A percentile compares a stretch with the other conserved stretches of the same genome.
Conservation (phyloP, 495 filamentous ascomycete genomes). For the Penicillium roqueforti region DNA sequence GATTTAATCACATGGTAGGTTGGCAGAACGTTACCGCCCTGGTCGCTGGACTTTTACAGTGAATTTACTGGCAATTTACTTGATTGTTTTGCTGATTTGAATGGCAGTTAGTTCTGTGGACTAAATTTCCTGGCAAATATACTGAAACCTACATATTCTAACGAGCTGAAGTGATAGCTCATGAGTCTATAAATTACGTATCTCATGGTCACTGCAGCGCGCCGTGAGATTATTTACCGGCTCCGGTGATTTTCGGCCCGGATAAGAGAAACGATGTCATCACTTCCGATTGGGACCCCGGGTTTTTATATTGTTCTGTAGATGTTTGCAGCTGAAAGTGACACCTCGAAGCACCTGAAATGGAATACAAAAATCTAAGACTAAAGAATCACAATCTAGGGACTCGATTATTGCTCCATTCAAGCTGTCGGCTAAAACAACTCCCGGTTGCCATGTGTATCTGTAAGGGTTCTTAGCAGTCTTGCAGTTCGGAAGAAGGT, state of each 20-base stretch:
- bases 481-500: too few species aligned
- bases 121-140: too few species aligned
- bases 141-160: not conserved
- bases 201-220: not conserved
- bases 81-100: not conserved
- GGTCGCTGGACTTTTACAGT: not conserved
- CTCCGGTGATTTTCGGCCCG: slow-evolving; percentile 21
- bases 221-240: not conserved
- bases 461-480: not conserved
- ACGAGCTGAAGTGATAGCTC: not conserved
- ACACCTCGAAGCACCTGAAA: too few species aligned
- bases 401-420: not conserved
- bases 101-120: not conserved
- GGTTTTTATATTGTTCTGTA: not conserved
- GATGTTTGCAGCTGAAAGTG: not conserved
- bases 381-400: not conserved
- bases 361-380: not conserved
- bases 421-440: not conserved
- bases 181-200: not conserved
- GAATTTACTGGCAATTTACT: not conserved
- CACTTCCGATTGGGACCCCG: not conserved
- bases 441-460: not conserved
- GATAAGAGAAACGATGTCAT: slow-evolving; percentile 1
- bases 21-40: slow-evolving; percentile 1
- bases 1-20: not conserved